Base-by-base conservation (phyloP, 2,329 filamentous ascomycete genomes). In the Lasiodiplodia sp. region DNA sequence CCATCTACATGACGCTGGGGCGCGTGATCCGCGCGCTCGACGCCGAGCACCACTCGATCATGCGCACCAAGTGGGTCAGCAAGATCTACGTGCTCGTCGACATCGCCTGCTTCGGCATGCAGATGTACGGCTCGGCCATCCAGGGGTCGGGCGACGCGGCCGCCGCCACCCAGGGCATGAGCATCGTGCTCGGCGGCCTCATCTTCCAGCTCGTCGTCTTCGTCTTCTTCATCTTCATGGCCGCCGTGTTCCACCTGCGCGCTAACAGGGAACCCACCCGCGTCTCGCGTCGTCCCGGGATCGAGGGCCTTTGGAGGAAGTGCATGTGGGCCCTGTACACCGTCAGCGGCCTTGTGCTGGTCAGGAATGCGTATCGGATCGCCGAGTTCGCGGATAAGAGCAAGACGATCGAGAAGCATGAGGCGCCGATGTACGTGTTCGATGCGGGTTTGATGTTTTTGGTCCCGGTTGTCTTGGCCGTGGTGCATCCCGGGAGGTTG, bases 161-260 rank as follows among this genome's bases (percentile, higher is more conserved):
- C 14, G 68, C 56, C 10, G 71, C 69, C 11, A 34, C 58, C 18
- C 25, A 69, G 71, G 81, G 82, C 66, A 75, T 82, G 37, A 77
- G 78, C 65, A 78, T 86, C 64, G 79, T 87, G 44, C 74, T 87
- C 18, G 80, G 73, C 4, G 85, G 85, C 1, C 78, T 87, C 4
- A 76, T 82, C 16, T 74, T 87, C 49, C 85, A 87, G 70, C 77
- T 87, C 68, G 63, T 80, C 67, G 83, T 84, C 71, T 87, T 87
- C 73, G 75, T 80, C 14, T 79, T 85, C 67, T 87, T 87, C 77
- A 79, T 83, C 69, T 71, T 77, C 66, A 55, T 77, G 64, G 69
- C 72, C 14, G 73, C 72, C 3, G 40, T 76, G 52, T 79, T 77
- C 70, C 72, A 78, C 55, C 34, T 70, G 0, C 69, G 75, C 12